These are phyloP conservation scores for Rhodotorula paludigena DNA, from an alignment of 768 basidiomycete genomes.

Conservation along the genomic window DNA sequence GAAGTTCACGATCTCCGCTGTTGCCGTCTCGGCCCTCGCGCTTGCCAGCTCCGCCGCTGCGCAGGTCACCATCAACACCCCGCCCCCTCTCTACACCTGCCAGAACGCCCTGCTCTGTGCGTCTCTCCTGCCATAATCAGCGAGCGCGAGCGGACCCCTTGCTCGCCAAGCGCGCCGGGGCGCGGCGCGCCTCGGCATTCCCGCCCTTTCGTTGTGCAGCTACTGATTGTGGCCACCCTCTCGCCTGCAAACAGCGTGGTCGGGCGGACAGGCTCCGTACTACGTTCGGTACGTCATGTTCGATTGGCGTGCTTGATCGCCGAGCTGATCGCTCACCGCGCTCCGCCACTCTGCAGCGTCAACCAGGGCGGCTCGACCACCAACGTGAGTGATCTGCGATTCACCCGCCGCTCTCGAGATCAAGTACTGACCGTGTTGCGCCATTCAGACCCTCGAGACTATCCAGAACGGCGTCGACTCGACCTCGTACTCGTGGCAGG, in stretches of 20 bases:
- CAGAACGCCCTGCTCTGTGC: slow-evolving; percentile 17
- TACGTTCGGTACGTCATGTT: not conserved
- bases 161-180: too few relatives aligned
- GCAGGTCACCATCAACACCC: slow-evolving; percentile 27
- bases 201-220: too few relatives aligned
- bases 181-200: too few relatives aligned
- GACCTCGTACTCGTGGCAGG: slow-evolving; percentile 33
- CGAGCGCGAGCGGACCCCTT: too few relatives aligned
- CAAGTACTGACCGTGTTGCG: not conserved
- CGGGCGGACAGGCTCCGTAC: not conserved
- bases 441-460: slow-evolving; percentile 18
- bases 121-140: too few relatives aligned
- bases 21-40: slow-evolving; percentile 20
- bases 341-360: not conserved
- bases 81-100: slow-evolving; percentile 36
- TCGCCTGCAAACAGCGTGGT: not conserved
- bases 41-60: slow-evolving; percentile 22
- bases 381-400: not conserved
- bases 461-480: slow-evolving; percentile 3
- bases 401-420: too few relatives aligned
- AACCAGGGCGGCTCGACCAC: slow-evolving; percentile 21
- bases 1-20: not conserved
- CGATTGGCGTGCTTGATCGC: not conserved
- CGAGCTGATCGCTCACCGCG: not conserved
- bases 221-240: not conserved